A percentile compares a stretch with the other conserved stretches of the same genome.
These are phyloP conservation scores for Verbascum thapsus DNA, from an alignment of 257 asterid genomes.

Conservation along the genomic window DNA sequence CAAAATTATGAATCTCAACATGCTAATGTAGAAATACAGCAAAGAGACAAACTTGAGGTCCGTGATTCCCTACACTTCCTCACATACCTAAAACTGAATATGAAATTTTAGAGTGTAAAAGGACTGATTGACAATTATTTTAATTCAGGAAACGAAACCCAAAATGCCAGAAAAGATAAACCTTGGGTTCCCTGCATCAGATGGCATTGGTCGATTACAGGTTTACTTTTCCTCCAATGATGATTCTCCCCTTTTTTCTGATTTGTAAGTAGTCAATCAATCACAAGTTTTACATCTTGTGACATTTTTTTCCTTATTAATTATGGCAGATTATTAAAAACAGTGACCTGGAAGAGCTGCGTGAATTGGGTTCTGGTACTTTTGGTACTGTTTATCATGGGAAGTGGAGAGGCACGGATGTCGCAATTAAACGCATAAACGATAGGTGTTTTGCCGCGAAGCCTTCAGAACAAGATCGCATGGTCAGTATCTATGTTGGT, in stretches of 20 bases:
- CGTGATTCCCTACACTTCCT: constrained; percentile 31
- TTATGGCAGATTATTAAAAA: constrained; percentile 75
- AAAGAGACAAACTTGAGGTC: constrained; percentile 65
- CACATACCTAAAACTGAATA: neutral
- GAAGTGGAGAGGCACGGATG: constrained; percentile 99
- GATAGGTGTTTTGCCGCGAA: constrained; percentile 95
- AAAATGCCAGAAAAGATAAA: constrained; percentile 61
- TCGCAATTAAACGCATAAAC: constrained; percentile 92
- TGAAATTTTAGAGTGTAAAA: neutral
- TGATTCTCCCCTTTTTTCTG: constrained; percentile 10
- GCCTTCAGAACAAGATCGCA: constrained; percentile 96
- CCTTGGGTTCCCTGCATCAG: constrained; percentile 74
- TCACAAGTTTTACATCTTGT: neutral
- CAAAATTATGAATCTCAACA: constrained; percentile 47
- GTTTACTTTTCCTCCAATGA: constrained; percentile 36
- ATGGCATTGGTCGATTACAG: constrained; percentile 82
- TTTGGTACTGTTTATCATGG: constrained; percentile 99
- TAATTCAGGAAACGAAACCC: constrained; percentile 61
- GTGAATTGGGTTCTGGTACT: constrained; percentile 97
- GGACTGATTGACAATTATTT: constrained; percentile 20
- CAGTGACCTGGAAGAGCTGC: constrained; percentile 87
- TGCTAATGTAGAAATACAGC: constrained; percentile 47
- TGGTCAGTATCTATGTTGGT: constrained; percentile 58
- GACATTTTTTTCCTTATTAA: neutral
- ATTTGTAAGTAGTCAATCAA: constrained; percentile 11